These are phyloP conservation scores for Xylaria multiplex DNA, from an alignment of 2,329 filamentous ascomycete genomes.

Conservation along the genomic window DNA sequence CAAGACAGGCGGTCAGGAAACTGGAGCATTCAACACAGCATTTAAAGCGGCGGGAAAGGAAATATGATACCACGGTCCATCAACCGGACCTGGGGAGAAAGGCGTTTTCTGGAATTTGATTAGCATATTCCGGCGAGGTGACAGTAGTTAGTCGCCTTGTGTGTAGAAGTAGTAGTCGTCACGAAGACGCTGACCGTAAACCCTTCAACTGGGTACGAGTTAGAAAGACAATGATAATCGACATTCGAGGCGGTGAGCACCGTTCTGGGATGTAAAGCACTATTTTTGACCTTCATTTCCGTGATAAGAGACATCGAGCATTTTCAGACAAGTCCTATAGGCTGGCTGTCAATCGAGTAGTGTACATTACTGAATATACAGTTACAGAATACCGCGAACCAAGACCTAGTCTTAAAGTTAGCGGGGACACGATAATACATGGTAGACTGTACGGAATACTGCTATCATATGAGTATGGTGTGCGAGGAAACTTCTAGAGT, in stretches of 20 bases:
- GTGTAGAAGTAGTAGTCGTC: slow-evolving; percentile 46
- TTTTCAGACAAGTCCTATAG: neutral
- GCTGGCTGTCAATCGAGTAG: neutral
- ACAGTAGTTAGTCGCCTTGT: slow-evolving; percentile 39
- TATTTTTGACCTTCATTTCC: neutral
- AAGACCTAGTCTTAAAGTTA: too few species aligned
- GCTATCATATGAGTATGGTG: too few species aligned
- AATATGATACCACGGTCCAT: slow-evolving; percentile 51
- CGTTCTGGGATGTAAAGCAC: slow-evolving; percentile 17
- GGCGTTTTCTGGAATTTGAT: slow-evolving; percentile 50
- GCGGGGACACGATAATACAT: neutral
- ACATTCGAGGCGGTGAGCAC: slow-evolving; percentile 24
- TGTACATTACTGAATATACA: too few species aligned
- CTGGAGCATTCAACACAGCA: slow-evolving; percentile 52
- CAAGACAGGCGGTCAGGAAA: slow-evolving; percentile 46
- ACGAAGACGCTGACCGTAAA: slow-evolving; percentile 25
- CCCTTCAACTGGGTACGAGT: slow-evolving; percentile 48
- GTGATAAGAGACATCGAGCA: neutral
- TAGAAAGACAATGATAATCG: slow-evolving; percentile 37
- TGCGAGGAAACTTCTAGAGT: too few species aligned
- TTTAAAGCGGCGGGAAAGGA: slow-evolving; percentile 48
- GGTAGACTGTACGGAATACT: too few species aligned
- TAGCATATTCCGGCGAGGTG: slow-evolving; percentile 42
- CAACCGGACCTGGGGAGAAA: slow-evolving; percentile 49
- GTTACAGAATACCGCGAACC: too few species aligned